Conservation (phyloP, 371 early-diverging fungal species). For the Saksenaea oblongispora region DNA sequence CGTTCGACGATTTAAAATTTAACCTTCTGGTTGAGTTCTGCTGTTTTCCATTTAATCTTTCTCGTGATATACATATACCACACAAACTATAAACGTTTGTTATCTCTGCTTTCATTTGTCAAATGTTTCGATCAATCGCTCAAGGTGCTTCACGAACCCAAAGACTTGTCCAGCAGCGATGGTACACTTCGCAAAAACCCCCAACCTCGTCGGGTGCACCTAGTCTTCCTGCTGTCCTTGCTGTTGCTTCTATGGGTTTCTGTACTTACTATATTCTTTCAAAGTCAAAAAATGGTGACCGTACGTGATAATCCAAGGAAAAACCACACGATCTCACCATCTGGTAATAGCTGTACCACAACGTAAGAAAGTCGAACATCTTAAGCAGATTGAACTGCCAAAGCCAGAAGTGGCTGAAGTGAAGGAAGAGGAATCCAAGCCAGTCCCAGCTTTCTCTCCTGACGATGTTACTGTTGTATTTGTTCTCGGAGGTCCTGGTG, state of each 20-base stretch:
- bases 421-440: conserved; percentile 15
- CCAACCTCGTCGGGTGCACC: conserved; percentile 18
- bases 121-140: background rate
- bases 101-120: background rate
- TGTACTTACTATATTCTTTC: conserved; percentile 50
- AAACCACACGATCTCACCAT: conserved; percentile 4
- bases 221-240: conserved; percentile 49
- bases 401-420: conserved; percentile 19
- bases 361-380: conserved; percentile 6
- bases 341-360: conserved; percentile 1
- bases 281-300: conserved; percentile 46
- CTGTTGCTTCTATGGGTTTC: conserved; percentile 57
- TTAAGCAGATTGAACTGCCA: conserved; percentile 18
- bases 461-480: conserved; percentile 68
- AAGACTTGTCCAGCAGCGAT: background rate
- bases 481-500: conserved; percentile 78
- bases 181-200: background rate
- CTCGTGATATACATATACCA: too few relatives aligned
- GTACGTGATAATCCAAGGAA: conserved; percentile 21
- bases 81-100: too few relatives aligned
- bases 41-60: too few relatives aligned
- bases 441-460: conserved; percentile 37
- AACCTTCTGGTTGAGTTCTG: too few relatives aligned
- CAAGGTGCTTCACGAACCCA: background rate
- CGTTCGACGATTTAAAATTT: too few relatives aligned